Evolutionary conservation across 805 yeast species (phyloP), one percentile per base, ranked within the genome.

Genomic region (Candida argentea): DNA sequence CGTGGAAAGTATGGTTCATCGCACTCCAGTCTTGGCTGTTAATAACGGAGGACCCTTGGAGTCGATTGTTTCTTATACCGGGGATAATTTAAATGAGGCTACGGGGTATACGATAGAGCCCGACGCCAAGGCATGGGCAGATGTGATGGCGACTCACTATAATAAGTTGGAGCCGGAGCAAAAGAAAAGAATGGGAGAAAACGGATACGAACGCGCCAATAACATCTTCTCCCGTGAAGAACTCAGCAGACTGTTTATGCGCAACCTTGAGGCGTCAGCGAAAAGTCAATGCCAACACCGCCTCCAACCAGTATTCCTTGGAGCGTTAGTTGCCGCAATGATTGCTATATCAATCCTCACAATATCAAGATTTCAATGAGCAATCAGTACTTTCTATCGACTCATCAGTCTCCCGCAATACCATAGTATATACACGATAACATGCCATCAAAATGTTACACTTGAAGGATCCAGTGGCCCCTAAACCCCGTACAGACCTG

Each of bases 1-100:
- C 2, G 65, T 91, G 10, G 98, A 91, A 50, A 87, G 95, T 8
- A 87, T 91, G 96, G 66, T 78, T 26, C 64, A 71, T 32, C 79
- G 82, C 16, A 77, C 78, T 0, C 85, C 94, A 0, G 95, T 87
- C 0, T 56, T 91, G 28, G 95, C 95, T 0, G 77, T 79, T 4
- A 74, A 82, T 44, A 74, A 74, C 22, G 99, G 98, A 16, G 99
- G 99, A 0, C 98, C 98, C 0, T 54, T 76, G 20, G 99, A 91
- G 48, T 78, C 95, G 0, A 58, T 80, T 6, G 63, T 61, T 6
- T 40, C 50, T 30, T 58, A 37, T 37, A 38, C 37, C 17, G 55
- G 50, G 3, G 27, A 33, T 5, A 56, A 58, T 28, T 13, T 34
- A 2, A 41, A 32, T 3, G 16, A 34, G 5, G 75, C 78, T 6